Base-by-base conservation (phyloP, 345 rosid genomes). In the Linum lewisii region DNA sequence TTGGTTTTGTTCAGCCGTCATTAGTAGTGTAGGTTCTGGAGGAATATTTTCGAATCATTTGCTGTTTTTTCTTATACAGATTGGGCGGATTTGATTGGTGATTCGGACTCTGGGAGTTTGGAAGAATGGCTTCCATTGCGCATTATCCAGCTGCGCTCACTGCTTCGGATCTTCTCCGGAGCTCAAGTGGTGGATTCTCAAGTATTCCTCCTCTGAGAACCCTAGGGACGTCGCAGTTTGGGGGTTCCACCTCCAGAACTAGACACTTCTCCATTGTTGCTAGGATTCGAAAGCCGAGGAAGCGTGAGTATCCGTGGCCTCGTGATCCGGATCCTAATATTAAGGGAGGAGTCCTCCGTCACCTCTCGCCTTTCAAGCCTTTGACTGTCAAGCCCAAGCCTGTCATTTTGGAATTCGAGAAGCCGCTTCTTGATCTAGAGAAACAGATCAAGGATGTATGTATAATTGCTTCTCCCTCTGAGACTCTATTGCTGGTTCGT, bases 261-360 rank as follows among this genome's bases (percentile, higher is more conserved):
- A 78, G 64, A 64, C 77, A 62, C 51, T 67, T 71, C 0, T 24
- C 69, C 5, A 80, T 87, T 15, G 58, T 70, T 29, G 82, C 91
- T 29, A 93, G 85, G 77, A 81, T 73, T 59, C 89, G 84, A 90
- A 93, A 89, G 81, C 82, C n/a, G n/a, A n/a, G n/a, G n/a, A n/a
- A 84, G 34, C 34, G 34, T 15, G 97, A 88, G 42, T 81, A 85
- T 66, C 97, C 99, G 0, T 93, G 99, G 99, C 95, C 99, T 0
- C 80, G 77, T 0, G 79, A 89, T 81, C 87, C 95, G 24, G 99
- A 93, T 78, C 94, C 91, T 0, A 93, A 85, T 68, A 95, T 89
- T 36, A 81, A 90, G 67, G 99, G 97, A 23, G 97, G 95, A 58
- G 66, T 87, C 63, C 86, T 87, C 52, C 73, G 75, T 67, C 85